Base-by-base conservation (phyloP, 1,284 basidiomycete species). In the Ceratobasidium theobromae region DNA sequence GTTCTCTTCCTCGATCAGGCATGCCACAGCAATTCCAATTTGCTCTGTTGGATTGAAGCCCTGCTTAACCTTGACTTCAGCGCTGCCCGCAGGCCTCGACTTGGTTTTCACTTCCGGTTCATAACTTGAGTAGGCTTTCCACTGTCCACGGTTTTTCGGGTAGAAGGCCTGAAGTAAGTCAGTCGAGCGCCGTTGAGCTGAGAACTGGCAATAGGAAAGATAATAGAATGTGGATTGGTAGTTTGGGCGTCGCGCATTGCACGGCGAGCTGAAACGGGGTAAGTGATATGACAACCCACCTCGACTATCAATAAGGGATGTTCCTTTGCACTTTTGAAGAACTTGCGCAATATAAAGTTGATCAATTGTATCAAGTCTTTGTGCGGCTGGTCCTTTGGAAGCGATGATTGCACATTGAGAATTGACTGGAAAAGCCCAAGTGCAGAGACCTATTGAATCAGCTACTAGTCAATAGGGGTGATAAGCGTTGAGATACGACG, bases 41-140 rank as follows among this genome's bases (percentile, higher is more conserved):
- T 96, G 87, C 74, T 96, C 88, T 71, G 87, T 93, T 86, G 88
- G 90, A n/a, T 88, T 86, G 75, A 89, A 89, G 11, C 92, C 93
- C 71, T 91, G 90, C 79, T 92, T 90, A 69, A 96, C 86, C 70
- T 86, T 81, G 38, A 97, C 83, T 65, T 96, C 93, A 18, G 75
- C 82, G 16, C 35, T 58, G 30, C 58, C 58, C 3, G 41, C 48
- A 28, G 48, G 58, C 5, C 38, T 46, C 73, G 58, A 52, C 32
- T 52, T 52, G 6, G 45, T 14, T 32, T 62, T 62, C 72, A 33
- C 58, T 69, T 86, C 87, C n/a, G 87, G 86, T 76, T 89, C 82
- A 83, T 86, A 90, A 69, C 86, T 90, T 8, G 91, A 93, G 71
- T 84, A 86, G 68, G 85, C 82, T 76, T 94, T 94, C 93, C 93